Evolutionary conservation across 345 rosid genomes (phyloP).

Genomic region (Corchorus olitorius): DNA sequence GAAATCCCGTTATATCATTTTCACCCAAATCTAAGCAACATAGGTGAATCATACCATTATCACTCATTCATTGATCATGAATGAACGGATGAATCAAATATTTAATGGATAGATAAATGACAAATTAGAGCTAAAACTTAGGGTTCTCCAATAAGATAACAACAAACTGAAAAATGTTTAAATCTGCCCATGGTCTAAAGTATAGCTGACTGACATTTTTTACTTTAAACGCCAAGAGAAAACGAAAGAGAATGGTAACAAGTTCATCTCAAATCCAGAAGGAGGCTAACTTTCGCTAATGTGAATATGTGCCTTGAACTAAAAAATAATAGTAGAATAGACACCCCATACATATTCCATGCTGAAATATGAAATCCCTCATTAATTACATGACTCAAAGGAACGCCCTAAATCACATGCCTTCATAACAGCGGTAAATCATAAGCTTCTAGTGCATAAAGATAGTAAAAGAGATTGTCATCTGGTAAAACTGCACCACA

Average conservation of each 20-base stretch:
- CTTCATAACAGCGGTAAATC: not conserved
- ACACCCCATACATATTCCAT: not conserved
- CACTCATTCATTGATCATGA: not conserved
- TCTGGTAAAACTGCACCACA: not conserved
- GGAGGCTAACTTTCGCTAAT: not conserved
- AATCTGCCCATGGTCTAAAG: not conserved
- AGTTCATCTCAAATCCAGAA: not conserved
- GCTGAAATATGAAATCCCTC: not conserved
- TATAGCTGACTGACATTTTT: not conserved
- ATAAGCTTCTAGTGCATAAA: not conserved
- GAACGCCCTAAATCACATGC: not conserved
- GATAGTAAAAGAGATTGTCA: not conserved
- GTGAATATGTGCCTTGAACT: not conserved
- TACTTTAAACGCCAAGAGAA: not conserved
- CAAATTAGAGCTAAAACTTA: not conserved
- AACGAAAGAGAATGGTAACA: not conserved
- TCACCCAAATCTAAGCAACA: not conserved
- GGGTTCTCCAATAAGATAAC: not conserved
- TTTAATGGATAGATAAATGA: not conserved
- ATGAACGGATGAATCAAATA: not conserved
- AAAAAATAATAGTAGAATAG: not conserved
- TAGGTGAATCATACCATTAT: not conserved
- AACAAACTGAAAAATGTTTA: not conserved
- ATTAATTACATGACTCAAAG: not conserved
- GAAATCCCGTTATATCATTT: not conserved